Evolutionary conservation across 495 filamentous ascomycete species (phyloP).

Genomic region (Podospora comata): DNA sequence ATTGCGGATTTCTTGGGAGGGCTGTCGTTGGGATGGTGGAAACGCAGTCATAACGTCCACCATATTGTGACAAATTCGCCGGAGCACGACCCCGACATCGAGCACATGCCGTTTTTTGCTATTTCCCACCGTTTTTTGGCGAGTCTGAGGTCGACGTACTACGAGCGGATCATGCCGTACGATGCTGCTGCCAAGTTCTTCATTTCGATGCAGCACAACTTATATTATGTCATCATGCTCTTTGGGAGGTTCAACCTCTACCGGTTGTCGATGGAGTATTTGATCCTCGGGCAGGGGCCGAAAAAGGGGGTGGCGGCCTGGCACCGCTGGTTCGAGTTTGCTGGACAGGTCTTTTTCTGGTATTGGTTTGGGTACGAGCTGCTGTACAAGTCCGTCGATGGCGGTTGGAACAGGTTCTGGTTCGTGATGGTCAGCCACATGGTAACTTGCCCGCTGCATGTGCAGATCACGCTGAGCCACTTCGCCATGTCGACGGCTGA

Average conservation of each 20-base stretch:
- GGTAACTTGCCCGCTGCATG: conserved; percentile 81
- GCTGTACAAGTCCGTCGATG: conserved; percentile 72
- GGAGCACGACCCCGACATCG: conserved; percentile 96
- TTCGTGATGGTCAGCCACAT: conserved; percentile 87
- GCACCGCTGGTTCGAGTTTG: conserved; percentile 82
- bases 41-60: conserved; percentile 94
- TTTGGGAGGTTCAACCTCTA: conserved; percentile 95
- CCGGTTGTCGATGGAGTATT: conserved; percentile 74
- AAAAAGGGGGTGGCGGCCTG: conserved; percentile 80
- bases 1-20: conserved; percentile 90
- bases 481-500: conserved; percentile 97
- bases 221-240: conserved; percentile 81
- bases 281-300: conserved; percentile 73
- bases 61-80: conserved; percentile 96
- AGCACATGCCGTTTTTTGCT: conserved; percentile 95
- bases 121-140: conserved; percentile 81
- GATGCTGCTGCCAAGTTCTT: conserved; percentile 71
- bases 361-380: conserved; percentile 88
- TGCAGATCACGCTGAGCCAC: conserved; percentile 94
- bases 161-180: conserved; percentile 81
- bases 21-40: conserved; percentile 96
- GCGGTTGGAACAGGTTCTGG: conserved; percentile 62
- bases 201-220: conserved; percentile 72
- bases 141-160: conserved; percentile 79
- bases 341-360: conserved; percentile 87